These are phyloP conservation scores for Taxillus chinensis DNA, from an alignment of 164 flowering plant species.

Conservation along the genomic window DNA sequence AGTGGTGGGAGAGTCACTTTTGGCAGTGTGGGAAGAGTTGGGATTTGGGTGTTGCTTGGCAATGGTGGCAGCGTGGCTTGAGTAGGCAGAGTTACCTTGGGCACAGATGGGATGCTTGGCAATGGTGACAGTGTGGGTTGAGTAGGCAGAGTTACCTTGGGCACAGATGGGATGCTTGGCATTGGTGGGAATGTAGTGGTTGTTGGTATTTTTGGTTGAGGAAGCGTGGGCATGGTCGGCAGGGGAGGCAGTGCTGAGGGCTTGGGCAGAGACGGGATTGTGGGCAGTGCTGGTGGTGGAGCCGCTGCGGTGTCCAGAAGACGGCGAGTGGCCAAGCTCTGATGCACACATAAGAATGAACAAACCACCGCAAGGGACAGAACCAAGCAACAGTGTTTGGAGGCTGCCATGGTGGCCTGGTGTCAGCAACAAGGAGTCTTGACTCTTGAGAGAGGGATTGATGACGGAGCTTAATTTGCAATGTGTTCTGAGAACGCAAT, in stretches of 20 bases:
- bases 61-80: background rate
- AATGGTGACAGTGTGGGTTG: too few species aligned
- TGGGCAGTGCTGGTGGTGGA: background rate
- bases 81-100: background rate
- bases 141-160: too few species aligned
- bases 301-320: background rate
- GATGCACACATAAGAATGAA: too few species aligned
- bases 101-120: too few species aligned
- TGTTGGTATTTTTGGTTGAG: background rate
- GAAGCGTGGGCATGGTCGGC: background rate
- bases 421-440: too few species aligned
- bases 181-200: background rate
- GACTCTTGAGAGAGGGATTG: too few species aligned
- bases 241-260: background rate
- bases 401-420: background rate
- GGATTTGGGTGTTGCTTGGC: background rate
- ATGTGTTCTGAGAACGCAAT: too few species aligned
- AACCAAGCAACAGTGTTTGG: background rate
- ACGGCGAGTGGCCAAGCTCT: background rate
- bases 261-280: background rate
- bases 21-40: background rate
- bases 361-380: too few species aligned
- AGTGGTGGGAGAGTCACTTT: background rate
- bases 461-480: too few species aligned
- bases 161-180: too few species aligned